Conservation (phyloP, 1,139 yeast genomes). For the Meyerozyma sp. region DNA sequence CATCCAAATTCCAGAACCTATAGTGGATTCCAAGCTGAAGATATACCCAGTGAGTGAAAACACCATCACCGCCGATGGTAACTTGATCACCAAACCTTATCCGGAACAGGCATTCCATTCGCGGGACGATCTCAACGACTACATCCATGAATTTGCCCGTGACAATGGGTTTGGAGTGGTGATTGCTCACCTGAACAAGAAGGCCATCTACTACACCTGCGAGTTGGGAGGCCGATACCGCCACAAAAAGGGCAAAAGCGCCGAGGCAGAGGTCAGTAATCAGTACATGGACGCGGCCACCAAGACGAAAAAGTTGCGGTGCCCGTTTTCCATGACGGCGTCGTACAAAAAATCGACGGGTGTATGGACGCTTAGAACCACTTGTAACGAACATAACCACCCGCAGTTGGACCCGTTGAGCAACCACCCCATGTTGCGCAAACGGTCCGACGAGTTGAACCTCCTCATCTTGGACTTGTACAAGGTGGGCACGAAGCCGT, state of each 20-base stretch:
- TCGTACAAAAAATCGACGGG: constrained; percentile 44
- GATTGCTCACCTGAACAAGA: constrained; percentile 54
- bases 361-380: constrained; percentile 50
- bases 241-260: constrained; percentile 43
- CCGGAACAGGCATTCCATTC: constrained; percentile 50
- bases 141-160: constrained; percentile 51
- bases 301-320: constrained; percentile 48
- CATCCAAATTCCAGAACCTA: constrained; percentile 47
- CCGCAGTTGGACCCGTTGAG: constrained; percentile 53
- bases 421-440: constrained; percentile 55
- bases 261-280: neutral
- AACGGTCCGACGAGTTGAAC: constrained; percentile 49
- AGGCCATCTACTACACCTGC: constrained; percentile 59
- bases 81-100: constrained; percentile 50
- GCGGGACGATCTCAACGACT: constrained; percentile 49
- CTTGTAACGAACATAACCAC: constrained; percentile 56
- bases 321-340: constrained; percentile 59
- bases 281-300: constrained; percentile 32
- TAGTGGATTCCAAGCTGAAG: constrained; percentile 39
- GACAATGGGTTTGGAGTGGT: constrained; percentile 58
- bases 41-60: constrained; percentile 44
- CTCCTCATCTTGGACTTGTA: constrained; percentile 48
- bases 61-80: constrained; percentile 46
- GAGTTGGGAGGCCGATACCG: constrained; percentile 56
- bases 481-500: constrained; percentile 55